Evolutionary conservation across 129 eudicot genomes (phyloP), one percentile per base, ranked within the genome.

Genomic region (Gnaphalium uliginosum): DNA sequence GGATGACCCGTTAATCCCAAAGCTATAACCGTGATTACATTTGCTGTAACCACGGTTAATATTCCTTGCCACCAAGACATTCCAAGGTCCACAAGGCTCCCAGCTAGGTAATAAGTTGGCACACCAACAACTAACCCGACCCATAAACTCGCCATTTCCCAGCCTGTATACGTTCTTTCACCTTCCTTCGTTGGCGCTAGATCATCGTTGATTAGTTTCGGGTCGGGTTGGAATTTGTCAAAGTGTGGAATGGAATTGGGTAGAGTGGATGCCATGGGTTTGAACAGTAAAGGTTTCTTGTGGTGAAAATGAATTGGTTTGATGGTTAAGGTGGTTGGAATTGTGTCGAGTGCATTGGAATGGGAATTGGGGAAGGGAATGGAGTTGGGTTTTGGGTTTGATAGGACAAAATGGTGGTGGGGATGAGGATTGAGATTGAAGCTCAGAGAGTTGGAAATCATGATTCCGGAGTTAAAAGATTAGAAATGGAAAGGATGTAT

Each of bases 1-100:
- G 96, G 96, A 48, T 93, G 89, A 21, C 97, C 98, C 14, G 88
- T 93, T 48, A 93, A 91, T 61, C 90, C 76, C 19, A 93, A 64
- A 0, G 98, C 97, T 57, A 87, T 63, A 3, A 93, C 73, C 13
- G 89, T 72, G 78, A 93, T 81, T 11, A 88, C 17, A 64, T 93
- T 93, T 26, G 97, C 98, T 0, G 88, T 81, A 8, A 93, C 91
- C 1, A 93, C 96, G 4, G 97, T 93, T 37, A 91, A 84, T 63
- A 93, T 90, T 1, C 97, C 98, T 74, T 93, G 98, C 97, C 97
- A 93, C 97, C 97, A 93, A 10, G 98, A 76, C 98, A 93, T 93
- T 3, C 98, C 98, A 19, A 93, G 89, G 76, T 93, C 98, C 71
- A 93, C 98, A 6, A 93, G 89, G 84, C 96, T 88, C 0, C 98